Evolutionary conservation across 768 basidiomycete species (phyloP).

Genomic region (Paxillus ammoniavirescens): DNA sequence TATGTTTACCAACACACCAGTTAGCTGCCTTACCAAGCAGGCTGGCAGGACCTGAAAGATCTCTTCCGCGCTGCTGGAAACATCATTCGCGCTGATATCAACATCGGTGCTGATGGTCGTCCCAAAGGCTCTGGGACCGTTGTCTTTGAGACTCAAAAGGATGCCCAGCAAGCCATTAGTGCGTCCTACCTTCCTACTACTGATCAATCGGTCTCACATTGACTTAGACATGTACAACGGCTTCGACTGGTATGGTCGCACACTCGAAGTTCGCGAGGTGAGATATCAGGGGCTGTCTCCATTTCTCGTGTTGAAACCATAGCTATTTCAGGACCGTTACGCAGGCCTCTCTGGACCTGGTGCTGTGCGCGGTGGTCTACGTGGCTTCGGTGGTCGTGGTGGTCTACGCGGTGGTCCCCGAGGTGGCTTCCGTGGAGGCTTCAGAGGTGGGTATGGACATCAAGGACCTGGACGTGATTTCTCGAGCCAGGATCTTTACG

Average conservation of each 20-base stretch:
- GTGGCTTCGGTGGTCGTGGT: slow-evolving; percentile 52
- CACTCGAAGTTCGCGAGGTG: slow-evolving; percentile 94
- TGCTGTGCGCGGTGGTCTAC: slow-evolving; percentile 55
- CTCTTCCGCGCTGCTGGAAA: slow-evolving; percentile 94
- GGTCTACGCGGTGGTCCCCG: slow-evolving; percentile 52
- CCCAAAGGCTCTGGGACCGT: slow-evolving; percentile 99
- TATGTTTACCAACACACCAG: slow-evolving; percentile 3
- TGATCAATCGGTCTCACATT: not conserved
- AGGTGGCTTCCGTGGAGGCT: slow-evolving; percentile 51
- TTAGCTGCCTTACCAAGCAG: slow-evolving; percentile 94
- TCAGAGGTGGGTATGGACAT: slow-evolving; percentile 55
- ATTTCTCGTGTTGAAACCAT: not conserved
- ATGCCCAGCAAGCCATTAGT: slow-evolving; percentile 92
- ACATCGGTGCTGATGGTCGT: slow-evolving; percentile 87
- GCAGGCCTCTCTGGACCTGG: slow-evolving; percentile 76
- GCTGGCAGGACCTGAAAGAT: slow-evolving; percentile 98
- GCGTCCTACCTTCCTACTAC: slow-evolving; percentile 29
- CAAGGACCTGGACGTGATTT: slow-evolving; percentile 61
- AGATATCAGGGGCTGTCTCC: slow-evolving; percentile 6
- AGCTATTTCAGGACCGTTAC: slow-evolving; percentile 72
- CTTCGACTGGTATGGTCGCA: slow-evolving; percentile 95
- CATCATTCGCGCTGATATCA: slow-evolving; percentile 94
- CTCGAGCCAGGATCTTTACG: slow-evolving; percentile 87
- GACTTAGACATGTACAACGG: slow-evolving; percentile 89
- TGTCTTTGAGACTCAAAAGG: slow-evolving; percentile 87